Evolutionary conservation across 2,329 filamentous ascomycete genomes (phyloP).

Genomic region (Alternaria metachromatica): DNA sequence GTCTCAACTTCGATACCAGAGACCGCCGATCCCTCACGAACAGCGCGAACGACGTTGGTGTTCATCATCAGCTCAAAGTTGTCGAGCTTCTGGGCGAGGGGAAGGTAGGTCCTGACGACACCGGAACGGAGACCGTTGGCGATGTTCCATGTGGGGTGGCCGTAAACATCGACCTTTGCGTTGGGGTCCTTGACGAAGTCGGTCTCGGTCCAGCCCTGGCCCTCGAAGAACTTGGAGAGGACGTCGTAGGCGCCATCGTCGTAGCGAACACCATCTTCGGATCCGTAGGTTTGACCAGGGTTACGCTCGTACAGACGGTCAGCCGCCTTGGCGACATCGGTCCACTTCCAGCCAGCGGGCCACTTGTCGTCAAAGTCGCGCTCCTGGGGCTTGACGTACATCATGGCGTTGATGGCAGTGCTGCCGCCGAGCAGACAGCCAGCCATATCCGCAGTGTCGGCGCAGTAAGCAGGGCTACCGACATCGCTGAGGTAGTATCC

Average conservation of each 20-base stretch:
- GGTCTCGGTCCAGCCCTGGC: slow-evolving; percentile 69
- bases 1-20: slow-evolving; percentile 68
- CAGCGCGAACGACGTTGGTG: slow-evolving; percentile 68
- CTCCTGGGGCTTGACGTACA: slow-evolving; percentile 43
- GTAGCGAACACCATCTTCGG: slow-evolving; percentile 69
- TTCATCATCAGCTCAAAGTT: slow-evolving; percentile 73
- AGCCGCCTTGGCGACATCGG: slow-evolving; percentile 66
- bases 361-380: slow-evolving; percentile 75
- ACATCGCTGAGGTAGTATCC: slow-evolving; percentile 43
- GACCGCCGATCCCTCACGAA: slow-evolving; percentile 66
- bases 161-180: slow-evolving; percentile 66
- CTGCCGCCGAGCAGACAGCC: slow-evolving; percentile 73
- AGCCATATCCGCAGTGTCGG: slow-evolving; percentile 73
- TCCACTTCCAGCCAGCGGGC: slow-evolving; percentile 71
- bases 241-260: slow-evolving; percentile 69
- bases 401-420: slow-evolving; percentile 64
- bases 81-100: slow-evolving; percentile 61
- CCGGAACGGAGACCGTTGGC: slow-evolving; percentile 69
- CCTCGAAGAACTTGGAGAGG: slow-evolving; percentile 65
- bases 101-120: slow-evolving; percentile 73
- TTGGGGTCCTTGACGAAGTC: slow-evolving; percentile 65
- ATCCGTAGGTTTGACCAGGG: slow-evolving; percentile 70
- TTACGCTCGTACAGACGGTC: slow-evolving; percentile 73
- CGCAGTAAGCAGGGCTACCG: slow-evolving; percentile 54
- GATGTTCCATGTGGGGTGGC: slow-evolving; percentile 71